A percentile compares a stretch with the other conserved stretches of the same genome.
Conservation (phyloP, 148 eudicot genomes). For the Persicaria maculosa region DNA sequence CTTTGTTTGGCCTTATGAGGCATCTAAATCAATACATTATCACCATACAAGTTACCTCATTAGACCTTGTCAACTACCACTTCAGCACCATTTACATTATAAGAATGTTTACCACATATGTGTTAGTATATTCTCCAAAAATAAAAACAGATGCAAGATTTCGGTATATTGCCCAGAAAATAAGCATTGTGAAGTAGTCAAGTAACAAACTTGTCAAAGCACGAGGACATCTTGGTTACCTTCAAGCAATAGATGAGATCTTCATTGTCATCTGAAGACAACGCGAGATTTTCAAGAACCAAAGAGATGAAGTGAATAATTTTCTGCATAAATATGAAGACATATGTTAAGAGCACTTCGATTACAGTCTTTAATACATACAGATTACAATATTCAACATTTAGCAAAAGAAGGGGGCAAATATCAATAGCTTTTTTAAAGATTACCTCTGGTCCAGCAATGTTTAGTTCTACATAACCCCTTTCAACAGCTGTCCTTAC, state of each 20-base stretch:
- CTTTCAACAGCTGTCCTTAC: constrained; percentile 87
- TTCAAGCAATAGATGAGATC: constrained; percentile 87
- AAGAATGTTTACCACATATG: not conserved
- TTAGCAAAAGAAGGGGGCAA: not conserved
- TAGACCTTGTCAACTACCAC: not conserved
- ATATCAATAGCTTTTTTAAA: not conserved
- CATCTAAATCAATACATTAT: not conserved
- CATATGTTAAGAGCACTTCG: not conserved
- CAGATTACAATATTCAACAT: not conserved
- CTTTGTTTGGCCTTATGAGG: not conserved
- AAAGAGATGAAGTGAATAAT: constrained; percentile 83
- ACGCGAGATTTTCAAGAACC: constrained; percentile 82
- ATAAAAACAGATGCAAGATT: not conserved
- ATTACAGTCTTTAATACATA: not conserved
- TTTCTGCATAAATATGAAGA: constrained; percentile 46
- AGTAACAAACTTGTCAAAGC: not conserved
- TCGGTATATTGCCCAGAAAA: not conserved
- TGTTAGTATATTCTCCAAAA: not conserved
- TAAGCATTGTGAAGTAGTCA: not conserved
- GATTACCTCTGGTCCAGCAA: constrained; percentile 78
- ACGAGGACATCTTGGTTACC: constrained; percentile 30
- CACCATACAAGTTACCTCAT: not conserved
- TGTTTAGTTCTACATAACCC: constrained; percentile 81
- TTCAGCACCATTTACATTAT: not conserved
- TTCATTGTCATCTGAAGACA: constrained; percentile 77